Percentiles rank a stretch among this genome's conserved stretches.
These are phyloP conservation scores for Paraconiothyrium sp. DNA, from an alignment of 2,329 filamentous ascomycete genomes.

Conservation along the genomic window DNA sequence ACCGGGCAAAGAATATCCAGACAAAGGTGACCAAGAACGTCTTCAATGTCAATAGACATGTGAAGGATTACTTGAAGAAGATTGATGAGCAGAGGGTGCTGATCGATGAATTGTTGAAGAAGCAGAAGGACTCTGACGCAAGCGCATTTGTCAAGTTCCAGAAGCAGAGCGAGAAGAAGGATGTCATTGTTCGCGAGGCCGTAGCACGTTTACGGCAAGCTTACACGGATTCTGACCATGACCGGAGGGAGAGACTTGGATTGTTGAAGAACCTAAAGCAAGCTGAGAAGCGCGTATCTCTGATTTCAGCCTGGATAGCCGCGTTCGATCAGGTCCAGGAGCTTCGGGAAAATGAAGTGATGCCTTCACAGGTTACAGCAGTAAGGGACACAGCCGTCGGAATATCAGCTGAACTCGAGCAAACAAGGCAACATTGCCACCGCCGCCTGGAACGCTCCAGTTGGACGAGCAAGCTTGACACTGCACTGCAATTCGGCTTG, in stretches of 20 bases:
- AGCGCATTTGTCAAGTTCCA: conserved; percentile 87
- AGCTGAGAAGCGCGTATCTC: conserved; percentile 82
- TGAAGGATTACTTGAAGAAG: conserved; percentile 99
- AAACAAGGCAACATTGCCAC: conserved; percentile 89
- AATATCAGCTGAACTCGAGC: conserved; percentile 87
- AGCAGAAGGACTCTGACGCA: conserved; percentile 88
- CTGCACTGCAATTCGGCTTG: conserved; percentile 85
- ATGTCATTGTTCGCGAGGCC: conserved; percentile 78
- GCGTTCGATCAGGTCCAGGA: conserved; percentile 88
- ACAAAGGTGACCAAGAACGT: conserved; percentile 99
- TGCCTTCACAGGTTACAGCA: conserved; percentile 66
- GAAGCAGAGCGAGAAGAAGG: conserved; percentile 88
- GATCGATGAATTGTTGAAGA: conserved; percentile 93
- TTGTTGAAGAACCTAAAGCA: conserved; percentile 84
- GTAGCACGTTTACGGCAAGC: conserved; percentile 80
- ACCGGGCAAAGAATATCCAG: conserved; percentile 98
- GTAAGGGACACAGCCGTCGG: conserved; percentile 91
- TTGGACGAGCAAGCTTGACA: conserved; percentile 89
- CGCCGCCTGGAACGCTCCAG: conserved; percentile 80
- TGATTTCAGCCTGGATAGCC: conserved; percentile 91
- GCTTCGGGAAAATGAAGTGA: conserved; percentile 72
- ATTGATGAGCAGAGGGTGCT: conserved; percentile 98
- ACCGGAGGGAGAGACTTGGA: conserved; percentile 80
- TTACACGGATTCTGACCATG: conserved; percentile 80
- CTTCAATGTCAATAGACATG: conserved; percentile 98